phyloP scores from a whole-genome alignment of 345 rosid species.

The Moricandia moricandioides region DNA sequence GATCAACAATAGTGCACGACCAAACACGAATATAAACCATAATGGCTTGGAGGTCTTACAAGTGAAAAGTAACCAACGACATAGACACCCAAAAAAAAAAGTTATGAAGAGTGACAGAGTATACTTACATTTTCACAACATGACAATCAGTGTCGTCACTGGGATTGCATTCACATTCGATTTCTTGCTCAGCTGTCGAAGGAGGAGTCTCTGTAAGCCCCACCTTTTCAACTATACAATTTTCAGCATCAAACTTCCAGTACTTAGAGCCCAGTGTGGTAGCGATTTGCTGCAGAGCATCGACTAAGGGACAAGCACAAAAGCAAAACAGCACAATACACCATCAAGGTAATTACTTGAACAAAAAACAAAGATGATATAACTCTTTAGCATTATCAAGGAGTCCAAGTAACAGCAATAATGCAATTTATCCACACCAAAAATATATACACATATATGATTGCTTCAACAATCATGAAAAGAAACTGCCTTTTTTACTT shows the following conservation, averaged over 20 bases:
- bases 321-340: constrained; percentile 16
- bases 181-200: constrained; percentile 36
- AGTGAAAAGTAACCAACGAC: background rate
- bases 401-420: background rate
- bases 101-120: constrained; percentile 10
- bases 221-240: constrained; percentile 39
- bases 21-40: background rate
- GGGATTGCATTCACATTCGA: constrained; percentile 43
- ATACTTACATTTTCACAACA: constrained; percentile 47
- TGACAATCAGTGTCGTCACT: constrained; percentile 44
- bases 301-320: constrained; percentile 40
- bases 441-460: background rate
- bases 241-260: constrained; percentile 49
- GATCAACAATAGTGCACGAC: background rate
- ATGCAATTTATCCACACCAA: background rate
- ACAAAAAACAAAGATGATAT: background rate
- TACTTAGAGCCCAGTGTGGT: constrained; percentile 40
- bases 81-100: background rate
- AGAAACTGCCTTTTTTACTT: background rate
- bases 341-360: background rate
- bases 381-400: background rate
- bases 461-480: background rate
- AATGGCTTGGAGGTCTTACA: background rate
- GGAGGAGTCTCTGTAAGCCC: constrained; percentile 42
- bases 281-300: constrained; percentile 43